Evolutionary conservation across 2,329 filamentous ascomycete genomes (phyloP).

Genomic region (Gaeumannomyces sp.): DNA sequence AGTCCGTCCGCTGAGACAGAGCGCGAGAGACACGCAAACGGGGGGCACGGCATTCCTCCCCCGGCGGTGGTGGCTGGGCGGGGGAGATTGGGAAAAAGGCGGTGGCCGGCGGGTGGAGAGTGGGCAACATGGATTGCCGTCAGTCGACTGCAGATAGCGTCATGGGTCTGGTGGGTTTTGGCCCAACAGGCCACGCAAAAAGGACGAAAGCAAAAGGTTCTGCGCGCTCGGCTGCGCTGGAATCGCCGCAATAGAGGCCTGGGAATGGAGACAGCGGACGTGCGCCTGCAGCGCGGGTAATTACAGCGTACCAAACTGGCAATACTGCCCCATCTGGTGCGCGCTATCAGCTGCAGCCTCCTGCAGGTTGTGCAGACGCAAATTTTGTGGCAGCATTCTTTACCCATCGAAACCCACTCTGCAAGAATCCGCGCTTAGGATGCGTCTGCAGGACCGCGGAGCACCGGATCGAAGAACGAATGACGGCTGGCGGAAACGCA

Average conservation of each 20-base stretch:
- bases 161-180: background rate
- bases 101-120: background rate
- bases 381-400: background rate
- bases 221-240: too few species aligned
- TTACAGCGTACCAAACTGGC: background rate
- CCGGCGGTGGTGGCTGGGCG: background rate
- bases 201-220: background rate
- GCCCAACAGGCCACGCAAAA: background rate
- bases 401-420: background rate
- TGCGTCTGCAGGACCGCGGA: background rate
- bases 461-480: background rate
- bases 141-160: background rate
- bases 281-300: background rate
- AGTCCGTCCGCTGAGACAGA: background rate
- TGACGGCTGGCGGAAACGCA: background rate
- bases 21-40: background rate
- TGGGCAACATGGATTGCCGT: background rate
- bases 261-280: background rate
- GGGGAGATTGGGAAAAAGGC: background rate
- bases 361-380: background rate
- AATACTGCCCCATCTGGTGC: background rate
- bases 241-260: background rate
- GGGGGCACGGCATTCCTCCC: background rate
- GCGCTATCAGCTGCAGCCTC: conserved; percentile 1
- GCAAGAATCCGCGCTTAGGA: background rate